Percentiles rank a stretch among this genome's conserved stretches.
These are phyloP conservation scores for Penicillium riverlandense DNA, from an alignment of 495 filamentous ascomycete genomes.

Conservation along the genomic window DNA sequence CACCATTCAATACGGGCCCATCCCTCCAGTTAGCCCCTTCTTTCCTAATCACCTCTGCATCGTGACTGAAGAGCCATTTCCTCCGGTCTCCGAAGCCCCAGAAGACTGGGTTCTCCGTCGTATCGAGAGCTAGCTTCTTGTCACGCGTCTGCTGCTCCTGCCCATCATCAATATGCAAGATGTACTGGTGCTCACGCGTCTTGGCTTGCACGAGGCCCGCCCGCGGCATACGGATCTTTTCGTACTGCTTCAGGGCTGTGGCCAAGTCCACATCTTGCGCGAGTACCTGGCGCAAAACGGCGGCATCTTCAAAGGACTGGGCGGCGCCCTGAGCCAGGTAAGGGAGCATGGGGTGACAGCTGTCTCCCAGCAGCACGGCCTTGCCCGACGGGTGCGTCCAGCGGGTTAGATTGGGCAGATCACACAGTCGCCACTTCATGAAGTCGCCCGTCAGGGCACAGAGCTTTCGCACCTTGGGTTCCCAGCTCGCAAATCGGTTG, in stretches of 20 bases:
- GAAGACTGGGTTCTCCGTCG: constrained; percentile 8
- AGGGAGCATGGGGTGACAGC: constrained; percentile 64
- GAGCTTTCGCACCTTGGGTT: constrained; percentile 42
- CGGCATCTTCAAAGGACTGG: constrained; percentile 48
- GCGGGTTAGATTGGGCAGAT: too few species aligned
- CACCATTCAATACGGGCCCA: too few species aligned
- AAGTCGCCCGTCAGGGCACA: constrained; percentile 36
- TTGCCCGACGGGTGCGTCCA: constrained; percentile 7
- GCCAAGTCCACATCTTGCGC: constrained; percentile 4
- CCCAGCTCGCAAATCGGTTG: constrained; percentile 44
- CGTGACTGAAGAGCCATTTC: too few species aligned
- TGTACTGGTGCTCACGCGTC: constrained; percentile 16
- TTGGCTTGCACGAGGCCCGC: constrained; percentile 9
- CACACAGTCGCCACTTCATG: constrained; percentile 43
- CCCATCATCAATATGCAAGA: constrained; percentile 4
- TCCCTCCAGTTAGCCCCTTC: too few species aligned
- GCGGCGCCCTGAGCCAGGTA: constrained; percentile 60
- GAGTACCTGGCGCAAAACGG: constrained; percentile 36
- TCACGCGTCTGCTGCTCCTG: constrained; percentile 10
- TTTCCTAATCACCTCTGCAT: too few species aligned
- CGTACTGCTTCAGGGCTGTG: constrained; percentile 4
- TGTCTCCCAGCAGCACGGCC: constrained; percentile 53
- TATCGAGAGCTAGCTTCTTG: constrained; percentile 11
- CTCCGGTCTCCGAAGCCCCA: background rate
- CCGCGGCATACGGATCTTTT: constrained; percentile 2